These are phyloP conservation scores for Yueomyces sp. DNA, from an alignment of 1,139 yeast species.

Conservation along the genomic window DNA sequence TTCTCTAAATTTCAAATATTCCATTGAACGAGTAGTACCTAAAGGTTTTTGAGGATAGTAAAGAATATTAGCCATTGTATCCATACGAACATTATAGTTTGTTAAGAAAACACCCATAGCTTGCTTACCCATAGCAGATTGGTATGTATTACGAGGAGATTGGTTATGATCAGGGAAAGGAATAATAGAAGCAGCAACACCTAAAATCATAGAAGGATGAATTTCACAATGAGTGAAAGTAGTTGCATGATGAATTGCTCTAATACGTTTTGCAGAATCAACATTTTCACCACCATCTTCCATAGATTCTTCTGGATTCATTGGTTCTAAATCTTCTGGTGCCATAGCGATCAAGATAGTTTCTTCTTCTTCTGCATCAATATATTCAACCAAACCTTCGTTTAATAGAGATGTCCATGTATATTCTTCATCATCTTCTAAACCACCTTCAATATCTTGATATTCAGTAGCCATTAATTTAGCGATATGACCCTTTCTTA, in stretches of 20 bases:
- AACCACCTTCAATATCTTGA: constrained; percentile 37
- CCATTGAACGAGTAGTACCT: constrained; percentile 99
- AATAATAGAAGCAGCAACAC: constrained; percentile 96
- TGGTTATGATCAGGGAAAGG: constrained; percentile 99
- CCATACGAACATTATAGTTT: constrained; percentile 94
- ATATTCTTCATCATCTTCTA: constrained; percentile 44
- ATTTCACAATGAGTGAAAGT: constrained; percentile 98
- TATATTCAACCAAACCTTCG: constrained; percentile 84
- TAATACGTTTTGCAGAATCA: constrained; percentile 66
- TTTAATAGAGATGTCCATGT: constrained; percentile 79
- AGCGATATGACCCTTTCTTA: constrained; percentile 74
- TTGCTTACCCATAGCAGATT: constrained; percentile 99
- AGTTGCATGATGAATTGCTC: constrained; percentile 58
- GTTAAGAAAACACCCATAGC: constrained; percentile 99
- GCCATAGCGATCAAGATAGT: constrained; percentile 98
- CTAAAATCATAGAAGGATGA: constrained; percentile 97
- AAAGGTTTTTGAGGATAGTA: constrained; percentile 98
- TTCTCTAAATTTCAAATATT: constrained; percentile 90
- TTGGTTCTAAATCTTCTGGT: constrained; percentile 83
- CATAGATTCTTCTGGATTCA: constrained; percentile 31
- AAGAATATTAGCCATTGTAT: constrained; percentile 95
- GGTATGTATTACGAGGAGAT: constrained; percentile 98
- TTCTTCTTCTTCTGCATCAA: constrained; percentile 97
- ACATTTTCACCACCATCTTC: constrained; percentile 26
- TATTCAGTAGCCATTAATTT: constrained; percentile 57